A percentile compares a stretch with the other conserved stretches of the same genome.
phyloP scores from a whole-genome alignment of 768 basidiomycete species.

The Pleurotus pulmonarius region DNA sequence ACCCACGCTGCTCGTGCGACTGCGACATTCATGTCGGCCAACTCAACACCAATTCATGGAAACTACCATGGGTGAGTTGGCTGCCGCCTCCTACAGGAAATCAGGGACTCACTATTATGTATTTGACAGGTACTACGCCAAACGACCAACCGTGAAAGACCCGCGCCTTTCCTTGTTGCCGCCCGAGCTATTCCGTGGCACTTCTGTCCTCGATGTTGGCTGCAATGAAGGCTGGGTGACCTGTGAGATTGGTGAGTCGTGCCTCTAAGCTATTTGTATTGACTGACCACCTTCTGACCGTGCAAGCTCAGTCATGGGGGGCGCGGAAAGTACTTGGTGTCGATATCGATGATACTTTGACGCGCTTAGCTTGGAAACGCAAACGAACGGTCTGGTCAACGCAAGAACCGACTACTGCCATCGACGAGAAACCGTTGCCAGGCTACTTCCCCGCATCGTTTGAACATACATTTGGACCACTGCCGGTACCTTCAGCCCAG shows the following conservation, averaged over 20 bases:
- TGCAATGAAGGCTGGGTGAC: slow-evolving; percentile 87
- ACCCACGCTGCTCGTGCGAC: no score
- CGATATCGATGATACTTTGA: slow-evolving; percentile 76
- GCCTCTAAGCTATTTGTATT: no score
- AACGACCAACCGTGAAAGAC: slow-evolving; percentile 59
- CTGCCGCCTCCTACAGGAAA: slow-evolving; percentile 3
- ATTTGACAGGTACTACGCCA: slow-evolving; percentile 82
- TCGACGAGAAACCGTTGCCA: slow-evolving; percentile 3
- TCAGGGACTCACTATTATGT: background rate
- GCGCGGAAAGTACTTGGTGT: slow-evolving; percentile 75
- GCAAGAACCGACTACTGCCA: slow-evolving; percentile 38
- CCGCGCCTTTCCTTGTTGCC: slow-evolving; percentile 65
- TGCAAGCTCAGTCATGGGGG: slow-evolving; percentile 57
- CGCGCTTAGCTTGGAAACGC: slow-evolving; percentile 74
- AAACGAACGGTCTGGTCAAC: slow-evolving; percentile 69
- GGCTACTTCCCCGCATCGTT: slow-evolving; percentile 78
- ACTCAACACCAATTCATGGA: slow-evolving; percentile 47
- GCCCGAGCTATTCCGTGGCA: slow-evolving; percentile 42
- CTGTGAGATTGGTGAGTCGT: slow-evolving; percentile 70
- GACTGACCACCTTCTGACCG: background rate
- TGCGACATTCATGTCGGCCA: no score
- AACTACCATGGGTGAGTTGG: slow-evolving; percentile 67
- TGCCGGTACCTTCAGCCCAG: slow-evolving; percentile 57
- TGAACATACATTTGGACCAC: slow-evolving; percentile 69
- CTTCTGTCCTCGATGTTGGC: slow-evolving; percentile 76